Percentiles rank a stretch among this genome's conserved stretches.
These are phyloP conservation scores for Gardenia jasminoides DNA, from an alignment of 257 asterid species.

Conservation along the genomic window DNA sequence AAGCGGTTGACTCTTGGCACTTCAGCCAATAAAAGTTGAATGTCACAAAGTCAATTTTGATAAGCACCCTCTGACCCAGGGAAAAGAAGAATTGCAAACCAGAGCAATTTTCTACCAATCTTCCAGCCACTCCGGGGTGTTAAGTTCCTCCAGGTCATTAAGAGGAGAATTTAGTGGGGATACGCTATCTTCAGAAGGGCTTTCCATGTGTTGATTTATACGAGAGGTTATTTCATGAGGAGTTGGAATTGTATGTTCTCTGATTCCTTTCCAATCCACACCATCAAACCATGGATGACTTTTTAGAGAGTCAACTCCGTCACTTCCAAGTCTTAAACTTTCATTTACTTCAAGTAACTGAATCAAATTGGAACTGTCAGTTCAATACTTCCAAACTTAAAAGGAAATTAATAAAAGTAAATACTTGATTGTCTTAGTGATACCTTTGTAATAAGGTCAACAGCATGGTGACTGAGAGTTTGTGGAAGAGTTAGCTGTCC, in stretches of 20 bases:
- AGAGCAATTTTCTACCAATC: conserved; percentile 52
- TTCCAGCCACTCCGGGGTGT: conserved; percentile 81
- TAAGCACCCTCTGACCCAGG: not conserved
- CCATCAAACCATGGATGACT: conserved; percentile 77
- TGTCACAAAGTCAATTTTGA: not conserved
- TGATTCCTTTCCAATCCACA: conserved; percentile 70
- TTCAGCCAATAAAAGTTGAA: not conserved
- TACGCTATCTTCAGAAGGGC: conserved; percentile 39
- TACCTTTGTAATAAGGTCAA: conserved; percentile 88
- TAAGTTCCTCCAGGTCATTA: conserved; percentile 50
- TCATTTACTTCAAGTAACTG: conserved; percentile 90
- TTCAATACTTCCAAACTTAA: not conserved
- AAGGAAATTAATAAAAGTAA: not conserved
- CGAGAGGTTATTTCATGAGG: conserved; percentile 65
- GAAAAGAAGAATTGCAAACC: not conserved
- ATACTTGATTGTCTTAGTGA: not conserved
- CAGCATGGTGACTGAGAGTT: conserved; percentile 58
- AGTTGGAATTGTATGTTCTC: conserved; percentile 35
- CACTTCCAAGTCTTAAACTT: conserved; percentile 75
- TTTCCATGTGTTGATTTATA: conserved; percentile 54
- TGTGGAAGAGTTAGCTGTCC: conserved; percentile 81
- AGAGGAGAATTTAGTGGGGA: conserved; percentile 42
- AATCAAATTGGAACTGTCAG: not conserved
- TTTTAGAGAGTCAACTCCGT: conserved; percentile 65
- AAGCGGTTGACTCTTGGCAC: not conserved